phyloP scores from a whole-genome alignment of 2,329 filamentous ascomycete species.

The Eutypa lata region DNA sequence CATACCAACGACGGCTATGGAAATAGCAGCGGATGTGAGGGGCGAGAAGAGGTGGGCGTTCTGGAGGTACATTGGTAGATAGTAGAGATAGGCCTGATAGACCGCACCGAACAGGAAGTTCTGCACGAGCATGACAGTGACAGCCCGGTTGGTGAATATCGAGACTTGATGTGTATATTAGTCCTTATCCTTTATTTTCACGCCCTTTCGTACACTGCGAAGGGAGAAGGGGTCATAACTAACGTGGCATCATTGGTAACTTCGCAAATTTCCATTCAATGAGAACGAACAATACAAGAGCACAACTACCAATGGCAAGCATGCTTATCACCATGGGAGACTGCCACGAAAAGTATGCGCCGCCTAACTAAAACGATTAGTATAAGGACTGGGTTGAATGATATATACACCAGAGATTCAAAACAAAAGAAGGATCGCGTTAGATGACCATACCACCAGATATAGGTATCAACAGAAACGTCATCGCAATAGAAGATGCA shows the following conservation, averaged over 20 bases:
- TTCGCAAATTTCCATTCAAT: slow-evolving; percentile 53
- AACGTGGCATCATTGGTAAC: slow-evolving; percentile 56
- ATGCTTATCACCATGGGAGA: slow-evolving; percentile 58
- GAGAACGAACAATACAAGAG: slow-evolving; percentile 46
- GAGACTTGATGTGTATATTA: slow-evolving; percentile 29
- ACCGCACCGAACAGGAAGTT: slow-evolving; percentile 58
- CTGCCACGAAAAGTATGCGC: slow-evolving; percentile 53
- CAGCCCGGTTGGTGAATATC: slow-evolving; percentile 52
- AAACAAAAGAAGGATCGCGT: no score
- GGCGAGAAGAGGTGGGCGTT: slow-evolving; percentile 41
- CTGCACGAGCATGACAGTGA: slow-evolving; percentile 54
- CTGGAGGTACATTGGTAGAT: slow-evolving; percentile 60
- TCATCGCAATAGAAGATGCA: slow-evolving; percentile 51
- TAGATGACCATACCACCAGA: slow-evolving; percentile 37
- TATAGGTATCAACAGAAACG: slow-evolving; percentile 61
- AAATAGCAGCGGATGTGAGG: slow-evolving; percentile 48
- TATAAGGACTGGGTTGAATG: no score
- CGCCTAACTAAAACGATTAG: slow-evolving; percentile 19
- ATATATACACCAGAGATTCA: no score
- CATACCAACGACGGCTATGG: slow-evolving; percentile 44
- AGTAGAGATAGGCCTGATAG: slow-evolving; percentile 60
- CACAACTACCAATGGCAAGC: slow-evolving; percentile 47
- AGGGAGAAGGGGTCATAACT: slow-evolving; percentile 15
- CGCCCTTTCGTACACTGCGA: neutral
- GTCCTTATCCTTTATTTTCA: neutral